These are phyloP conservation scores for Jatropha multifida DNA, from an alignment of 441 rosid species.

Conservation along the genomic window DNA sequence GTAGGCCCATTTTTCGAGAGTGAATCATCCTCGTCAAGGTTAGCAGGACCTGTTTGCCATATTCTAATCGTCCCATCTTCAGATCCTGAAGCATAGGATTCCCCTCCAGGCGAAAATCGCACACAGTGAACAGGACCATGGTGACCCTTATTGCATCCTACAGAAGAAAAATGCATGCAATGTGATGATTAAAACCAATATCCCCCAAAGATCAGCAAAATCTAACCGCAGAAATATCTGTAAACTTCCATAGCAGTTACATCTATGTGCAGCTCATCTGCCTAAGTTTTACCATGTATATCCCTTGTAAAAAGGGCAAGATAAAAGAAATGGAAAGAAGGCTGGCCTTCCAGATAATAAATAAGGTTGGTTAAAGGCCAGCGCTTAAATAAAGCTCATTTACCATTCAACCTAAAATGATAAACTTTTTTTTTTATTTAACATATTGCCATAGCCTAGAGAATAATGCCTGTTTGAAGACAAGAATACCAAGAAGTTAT, in stretches of 20 bases:
- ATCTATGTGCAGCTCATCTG: not conserved
- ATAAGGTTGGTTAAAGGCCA: not conserved
- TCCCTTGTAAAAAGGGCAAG: not conserved
- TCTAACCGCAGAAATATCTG: not conserved
- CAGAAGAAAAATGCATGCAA: slow-evolving; percentile 11
- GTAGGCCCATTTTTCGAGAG: slow-evolving; percentile 41
- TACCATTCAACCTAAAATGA: not conserved
- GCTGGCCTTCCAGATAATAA: not conserved
- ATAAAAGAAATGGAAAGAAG: not conserved
- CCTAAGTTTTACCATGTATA: not conserved
- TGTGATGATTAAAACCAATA: not conserved
- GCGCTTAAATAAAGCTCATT: not conserved
- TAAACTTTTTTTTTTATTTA: not conserved
- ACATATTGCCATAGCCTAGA: not conserved
- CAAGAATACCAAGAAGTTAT: not conserved
- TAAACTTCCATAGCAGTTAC: not conserved
- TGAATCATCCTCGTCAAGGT: slow-evolving; percentile 44
- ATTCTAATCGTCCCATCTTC: slow-evolving; percentile 97
- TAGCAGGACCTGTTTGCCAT: slow-evolving; percentile 74
- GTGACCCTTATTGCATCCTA: slow-evolving; percentile 98
- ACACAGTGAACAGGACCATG: slow-evolving; percentile 97
- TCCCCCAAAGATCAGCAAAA: not conserved
- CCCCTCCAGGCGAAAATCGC: slow-evolving; percentile 92
- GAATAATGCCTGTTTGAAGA: not conserved
- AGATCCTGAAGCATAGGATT: slow-evolving; percentile 94